phyloP scores from a whole-genome alignment of 148 eudicot genomes.

The Persicaria tinctoria region DNA sequence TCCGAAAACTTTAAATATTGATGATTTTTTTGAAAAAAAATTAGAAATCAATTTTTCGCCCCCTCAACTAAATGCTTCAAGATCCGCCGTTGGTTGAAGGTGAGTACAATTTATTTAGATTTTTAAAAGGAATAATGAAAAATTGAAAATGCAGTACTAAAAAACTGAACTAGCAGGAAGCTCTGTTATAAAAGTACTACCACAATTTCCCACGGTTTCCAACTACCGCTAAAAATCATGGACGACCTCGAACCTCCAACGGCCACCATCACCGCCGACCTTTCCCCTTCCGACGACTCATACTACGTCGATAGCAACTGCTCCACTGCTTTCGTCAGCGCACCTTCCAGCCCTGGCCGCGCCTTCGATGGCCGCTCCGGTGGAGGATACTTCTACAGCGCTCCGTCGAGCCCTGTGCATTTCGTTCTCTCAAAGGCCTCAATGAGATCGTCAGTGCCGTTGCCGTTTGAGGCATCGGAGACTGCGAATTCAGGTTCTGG shows the following conservation, averaged over 20 bases:
- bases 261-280: constrained; percentile 3
- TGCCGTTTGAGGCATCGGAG: constrained; percentile 21
- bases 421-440: constrained; percentile 29
- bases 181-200: too few relatives aligned
- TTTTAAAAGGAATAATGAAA: too few relatives aligned
- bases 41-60: too few relatives aligned
- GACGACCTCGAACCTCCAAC: constrained; percentile 28
- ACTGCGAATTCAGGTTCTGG: not conserved
- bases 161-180: not conserved
- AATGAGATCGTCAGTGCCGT: constrained; percentile 15
- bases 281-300: constrained; percentile 22
- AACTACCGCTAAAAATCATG: constrained; percentile 16
- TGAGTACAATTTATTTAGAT: too few relatives aligned
- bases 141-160: not conserved
- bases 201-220: not conserved
- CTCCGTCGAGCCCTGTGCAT: constrained; percentile 84
- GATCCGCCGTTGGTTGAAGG: too few relatives aligned
- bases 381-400: constrained; percentile 70
- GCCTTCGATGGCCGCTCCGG: constrained; percentile 12
- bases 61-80: too few relatives aligned
- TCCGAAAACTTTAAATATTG: too few relatives aligned
- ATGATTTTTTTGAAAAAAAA: too few relatives aligned
- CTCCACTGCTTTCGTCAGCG: constrained; percentile 79
- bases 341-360: constrained; percentile 82
- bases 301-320: constrained; percentile 49